Evolutionary conservation across 192 early-diverging fungal genomes (phyloP), one percentile per base, ranked within the genome.

Genomic region (Backusella australiensis): DNA sequence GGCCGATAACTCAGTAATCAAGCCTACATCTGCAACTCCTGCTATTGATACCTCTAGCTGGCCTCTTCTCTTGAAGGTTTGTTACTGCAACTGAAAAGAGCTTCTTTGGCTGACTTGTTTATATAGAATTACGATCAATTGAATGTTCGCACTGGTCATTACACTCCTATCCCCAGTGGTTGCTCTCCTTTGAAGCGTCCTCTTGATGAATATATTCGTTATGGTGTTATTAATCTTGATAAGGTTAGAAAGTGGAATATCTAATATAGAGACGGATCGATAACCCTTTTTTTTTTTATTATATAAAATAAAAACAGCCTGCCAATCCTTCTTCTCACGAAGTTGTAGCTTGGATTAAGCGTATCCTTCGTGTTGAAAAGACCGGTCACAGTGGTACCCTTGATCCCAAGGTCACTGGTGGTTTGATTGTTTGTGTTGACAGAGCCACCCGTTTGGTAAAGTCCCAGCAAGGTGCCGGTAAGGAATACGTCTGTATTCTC

Each of bases 271-370:
- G 19, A 29, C 15, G 15, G 34, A 26, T 26, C 14, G n/a, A 29
- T 26, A 32, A 6, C 29, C 0, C 6, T 76, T 19, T 35, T 70
- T 41, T 34, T 46, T 15, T n/a, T 32, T 67, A 11, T 70, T 23
- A 38, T 76, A 29, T 29, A 29, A 34, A 29, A 34, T 56, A 19
- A 49, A 11, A 0, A 38, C 78, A 81, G 88, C 98, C 98, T 39
- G 92, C 98, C 38, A 99, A 99, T 88, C 98, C 98, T 69, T 98
- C 97, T 69, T 99, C 98, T 65, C 98, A 99, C 89, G 98, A 99
- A 86, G 98, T 99, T 29, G 98, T 99, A 69, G 98, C 98, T 71
- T 99, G 98, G 98, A 96, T 99, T 83, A 91, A 95, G 44, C 93
- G 97, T 74, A 99, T 99, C 73, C 90, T 99, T 68, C 91, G 94